Evolutionary conservation across 1,284 basidiomycete genomes (phyloP), one percentile per base, ranked within the genome.

Genomic region (Erythrobasidium hasegawianum): DNA sequence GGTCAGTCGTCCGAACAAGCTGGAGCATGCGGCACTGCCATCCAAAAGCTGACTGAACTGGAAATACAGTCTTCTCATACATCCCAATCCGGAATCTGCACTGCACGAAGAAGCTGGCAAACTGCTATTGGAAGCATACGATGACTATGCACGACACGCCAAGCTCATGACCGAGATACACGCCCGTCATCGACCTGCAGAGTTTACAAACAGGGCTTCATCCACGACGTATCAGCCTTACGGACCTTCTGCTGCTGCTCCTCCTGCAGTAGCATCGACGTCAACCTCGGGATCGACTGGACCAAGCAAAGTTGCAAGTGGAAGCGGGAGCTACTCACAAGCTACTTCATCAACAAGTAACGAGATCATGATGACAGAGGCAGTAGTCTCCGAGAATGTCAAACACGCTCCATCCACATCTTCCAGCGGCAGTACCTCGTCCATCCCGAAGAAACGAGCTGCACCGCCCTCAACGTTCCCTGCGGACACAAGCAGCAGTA

Each of bases 21-120:
- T 3, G 26, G 3, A 9, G 22, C 29, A 11, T n/a, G n/a, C n/a
- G n/a, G n/a, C n/a, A n/a, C n/a, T n/a, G n/a, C 10, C 40, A 41
- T 41, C 11, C 40, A 41, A 10, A n/a, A n/a, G n/a, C 50, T 53
- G 50, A 53, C 50, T 10, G 1, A 47, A 41, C 18, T 18, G 5
- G 18, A 13, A 4, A 11, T 13, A n/a, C 16, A 68, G 94, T 75
- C 84, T 97, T 38, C 83, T 97, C 69, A 96, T 97, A 72, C 91
- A 91, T 74, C 94, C 94, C 13, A 97, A 97, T 76, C 90, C 94
- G 18, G 94, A 97, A 77, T 92, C 89, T 14, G 93, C 94, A 0
- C 81, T 97, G 61, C 90, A 97, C 76, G 92, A 96, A 76, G 91
- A 95, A 77, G 91, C 93, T 0, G 91, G 91, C 16, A 93, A 92